Percentiles rank a stretch among this genome's conserved stretches.
Evolutionary conservation across 345 rosid genomes (phyloP).

Genomic region (Eucalyptus brandiana): DNA sequence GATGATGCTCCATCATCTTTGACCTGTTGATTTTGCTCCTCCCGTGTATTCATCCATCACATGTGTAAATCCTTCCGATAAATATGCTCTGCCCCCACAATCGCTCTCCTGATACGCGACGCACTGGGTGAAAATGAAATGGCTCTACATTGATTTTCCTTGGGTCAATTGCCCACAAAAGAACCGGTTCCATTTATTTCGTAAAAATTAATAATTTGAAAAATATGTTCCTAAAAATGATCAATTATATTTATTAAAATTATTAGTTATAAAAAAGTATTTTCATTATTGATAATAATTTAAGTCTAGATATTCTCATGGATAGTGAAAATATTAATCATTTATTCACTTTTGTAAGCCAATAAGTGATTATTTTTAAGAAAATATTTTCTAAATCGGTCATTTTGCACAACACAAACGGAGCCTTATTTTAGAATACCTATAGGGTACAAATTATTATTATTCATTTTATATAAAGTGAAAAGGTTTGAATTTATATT

Average conservation of each 20-base stretch:
- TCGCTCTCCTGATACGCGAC: neutral
- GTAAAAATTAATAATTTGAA: no score
- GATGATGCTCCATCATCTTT: neutral
- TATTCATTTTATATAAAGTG: neutral
- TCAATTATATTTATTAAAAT: no score
- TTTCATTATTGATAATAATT: fast-evolving
- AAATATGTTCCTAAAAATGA: no score
- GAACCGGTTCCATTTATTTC: neutral
- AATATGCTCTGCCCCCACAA: neutral
- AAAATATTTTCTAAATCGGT: no score
- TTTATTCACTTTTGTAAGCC: no score
- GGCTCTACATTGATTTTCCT: neutral
- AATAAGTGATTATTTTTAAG: no score
- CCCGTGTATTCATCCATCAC: neutral
- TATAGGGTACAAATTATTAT: neutral
- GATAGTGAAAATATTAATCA: no score
- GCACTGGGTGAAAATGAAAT: neutral
- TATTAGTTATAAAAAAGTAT: no score
- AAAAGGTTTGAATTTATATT: neutral
- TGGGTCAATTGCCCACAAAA: neutral
- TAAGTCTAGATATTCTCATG: no score
- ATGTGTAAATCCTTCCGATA: fast-evolving
- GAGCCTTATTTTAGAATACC: neutral
- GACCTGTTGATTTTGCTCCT: neutral
- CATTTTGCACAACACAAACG: fast-evolving